Evolutionary conservation across 176 grass and related monocot species (phyloP).

Genomic region (Phragmites australis): DNA sequence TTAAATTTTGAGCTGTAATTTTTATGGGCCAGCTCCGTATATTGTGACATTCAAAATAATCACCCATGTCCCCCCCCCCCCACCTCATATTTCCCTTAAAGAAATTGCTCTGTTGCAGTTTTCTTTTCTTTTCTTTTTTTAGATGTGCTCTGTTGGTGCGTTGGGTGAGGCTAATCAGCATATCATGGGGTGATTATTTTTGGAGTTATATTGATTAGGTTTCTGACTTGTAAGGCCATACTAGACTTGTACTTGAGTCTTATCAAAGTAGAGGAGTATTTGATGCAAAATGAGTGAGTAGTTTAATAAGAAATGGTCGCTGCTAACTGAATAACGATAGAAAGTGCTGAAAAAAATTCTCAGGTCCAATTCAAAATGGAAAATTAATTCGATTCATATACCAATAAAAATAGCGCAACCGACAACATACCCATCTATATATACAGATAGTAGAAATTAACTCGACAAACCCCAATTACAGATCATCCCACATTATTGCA

Average conservation of each 20-base stretch:
- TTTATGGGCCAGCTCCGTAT: no score
- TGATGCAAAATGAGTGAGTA: no score
- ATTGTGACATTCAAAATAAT: background rate
- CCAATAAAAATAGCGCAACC: background rate
- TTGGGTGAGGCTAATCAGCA: background rate
- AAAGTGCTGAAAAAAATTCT: background rate
- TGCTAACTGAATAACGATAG: background rate
- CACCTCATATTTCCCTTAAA: background rate
- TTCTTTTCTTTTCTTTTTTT: no score
- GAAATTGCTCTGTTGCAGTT: background rate
- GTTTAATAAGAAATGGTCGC: background rate
- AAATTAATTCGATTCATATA: background rate
- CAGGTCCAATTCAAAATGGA: background rate
- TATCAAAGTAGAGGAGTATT: background rate
- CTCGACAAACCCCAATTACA: background rate
- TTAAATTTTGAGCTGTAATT: background rate
- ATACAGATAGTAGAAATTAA: conserved; percentile 4
- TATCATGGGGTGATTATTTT: background rate
- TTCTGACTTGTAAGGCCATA: background rate
- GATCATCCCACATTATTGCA: background rate
- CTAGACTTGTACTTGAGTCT: no score
- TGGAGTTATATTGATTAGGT: background rate
- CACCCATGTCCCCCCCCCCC: background rate
- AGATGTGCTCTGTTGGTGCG: no score
- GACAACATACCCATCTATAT: background rate